Conservation (phyloP, 2,329 filamentous ascomycete species). For the Cladophialophora immunda region DNA sequence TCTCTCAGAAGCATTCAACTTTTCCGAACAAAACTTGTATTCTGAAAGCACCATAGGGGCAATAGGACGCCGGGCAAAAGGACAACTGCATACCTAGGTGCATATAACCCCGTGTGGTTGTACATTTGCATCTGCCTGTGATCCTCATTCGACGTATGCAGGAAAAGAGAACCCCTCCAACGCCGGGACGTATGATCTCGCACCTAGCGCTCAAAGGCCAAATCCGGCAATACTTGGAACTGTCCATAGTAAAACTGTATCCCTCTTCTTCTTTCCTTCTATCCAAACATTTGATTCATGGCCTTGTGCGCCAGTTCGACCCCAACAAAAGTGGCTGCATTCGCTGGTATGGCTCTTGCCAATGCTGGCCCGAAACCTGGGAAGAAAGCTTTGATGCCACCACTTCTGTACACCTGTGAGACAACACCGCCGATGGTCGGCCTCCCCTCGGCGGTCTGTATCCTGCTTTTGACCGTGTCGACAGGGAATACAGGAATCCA, state of each 20-base stretch:
- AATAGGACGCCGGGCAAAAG: background rate
- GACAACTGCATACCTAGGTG: background rate
- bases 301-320: constrained; percentile 61
- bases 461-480: constrained; percentile 91
- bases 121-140: background rate
- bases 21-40: background rate
- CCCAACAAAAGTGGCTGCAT: constrained; percentile 85
- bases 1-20: background rate
- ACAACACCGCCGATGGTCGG: constrained; percentile 83
- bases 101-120: background rate
- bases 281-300: constrained; percentile 58
- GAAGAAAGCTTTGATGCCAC: constrained; percentile 93
- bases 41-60: background rate
- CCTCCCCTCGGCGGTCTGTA: constrained; percentile 90
- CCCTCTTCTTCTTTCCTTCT: constrained; percentile 5
- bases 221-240: background rate
- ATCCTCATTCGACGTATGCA: constrained; percentile 7
- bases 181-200: constrained; percentile 3
- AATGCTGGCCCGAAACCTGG: constrained; percentile 93
- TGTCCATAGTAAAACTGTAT: background rate
- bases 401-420: constrained; percentile 79
- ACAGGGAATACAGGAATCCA: constrained; percentile 99
- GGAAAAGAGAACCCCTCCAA: constrained; percentile 6
- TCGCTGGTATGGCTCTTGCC: constrained; percentile 91
- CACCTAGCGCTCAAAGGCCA: background rate